Evolutionary conservation across 78 protist genomes (phyloP).

Genomic region (Dictyostelium brefeldianum): DNA sequence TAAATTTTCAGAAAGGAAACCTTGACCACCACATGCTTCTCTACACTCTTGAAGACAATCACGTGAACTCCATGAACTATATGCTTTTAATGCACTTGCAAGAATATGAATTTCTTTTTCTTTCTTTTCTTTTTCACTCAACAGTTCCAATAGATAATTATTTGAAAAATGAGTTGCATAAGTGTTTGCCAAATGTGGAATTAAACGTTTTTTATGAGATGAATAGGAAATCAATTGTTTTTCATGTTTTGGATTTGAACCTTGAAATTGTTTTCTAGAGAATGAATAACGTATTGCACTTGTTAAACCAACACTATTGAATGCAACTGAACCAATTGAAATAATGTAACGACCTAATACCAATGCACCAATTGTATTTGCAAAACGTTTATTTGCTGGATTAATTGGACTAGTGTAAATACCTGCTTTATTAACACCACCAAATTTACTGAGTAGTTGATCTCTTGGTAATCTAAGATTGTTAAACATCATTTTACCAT

Average conservation of each 20-base stretch:
- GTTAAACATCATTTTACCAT: conserved; percentile 75
- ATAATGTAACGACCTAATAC: conserved; percentile 67
- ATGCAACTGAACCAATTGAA: conserved; percentile 50
- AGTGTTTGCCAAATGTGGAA: conserved; percentile 72
- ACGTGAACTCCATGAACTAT: conserved; percentile 55
- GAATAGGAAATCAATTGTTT: conserved; percentile 63
- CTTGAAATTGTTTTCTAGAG: conserved; percentile 61
- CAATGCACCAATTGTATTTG: conserved; percentile 73
- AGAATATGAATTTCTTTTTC: conserved; percentile 75
- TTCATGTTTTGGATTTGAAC: neutral
- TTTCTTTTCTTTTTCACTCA: conserved; percentile 47
- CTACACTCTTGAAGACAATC: conserved; percentile 70
- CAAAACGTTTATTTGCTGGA: conserved; percentile 63
- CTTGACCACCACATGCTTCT: conserved; percentile 82
- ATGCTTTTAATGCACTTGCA: conserved; percentile 61
- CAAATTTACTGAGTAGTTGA: conserved; percentile 41
- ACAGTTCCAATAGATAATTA: conserved; percentile 25
- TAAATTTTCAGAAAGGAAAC: conserved; percentile 66
- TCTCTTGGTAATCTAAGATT: conserved; percentile 75
- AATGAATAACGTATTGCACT: conserved; percentile 49
- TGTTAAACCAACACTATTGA: conserved; percentile 27
- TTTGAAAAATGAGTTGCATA: conserved; percentile 64
- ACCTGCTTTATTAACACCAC: conserved; percentile 82
- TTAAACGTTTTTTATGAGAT: conserved; percentile 42
- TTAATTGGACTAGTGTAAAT: conserved; percentile 59